Evolutionary conservation across 768 basidiomycete species (phyloP).

Genomic region (Amanita exitialis): DNA sequence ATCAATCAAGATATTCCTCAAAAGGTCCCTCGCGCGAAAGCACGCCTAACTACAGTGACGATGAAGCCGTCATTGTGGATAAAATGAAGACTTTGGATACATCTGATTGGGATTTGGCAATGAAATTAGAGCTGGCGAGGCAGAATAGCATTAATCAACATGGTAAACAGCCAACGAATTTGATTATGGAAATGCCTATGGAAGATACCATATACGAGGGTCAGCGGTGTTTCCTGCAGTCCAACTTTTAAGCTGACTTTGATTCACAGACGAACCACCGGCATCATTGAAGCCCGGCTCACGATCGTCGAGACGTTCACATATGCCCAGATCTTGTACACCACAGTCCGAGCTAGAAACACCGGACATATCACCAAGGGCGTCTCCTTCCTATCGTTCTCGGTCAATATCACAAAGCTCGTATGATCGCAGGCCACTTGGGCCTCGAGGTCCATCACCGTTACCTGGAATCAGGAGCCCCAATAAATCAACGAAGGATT

Average conservation of each 20-base stretch:
- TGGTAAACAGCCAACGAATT: slow-evolving; percentile 27
- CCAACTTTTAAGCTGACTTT: slow-evolving; percentile 6
- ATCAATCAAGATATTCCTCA: slow-evolving; percentile 19
- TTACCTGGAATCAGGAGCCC: slow-evolving; percentile 40
- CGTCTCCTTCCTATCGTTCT: slow-evolving; percentile 25
- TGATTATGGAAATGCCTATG: slow-evolving; percentile 34
- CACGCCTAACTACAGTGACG: slow-evolving; percentile 34
- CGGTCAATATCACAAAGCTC: slow-evolving; percentile 38
- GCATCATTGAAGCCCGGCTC: slow-evolving; percentile 44
- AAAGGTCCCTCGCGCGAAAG: slow-evolving; percentile 27
- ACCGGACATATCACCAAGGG: slow-evolving; percentile 12
- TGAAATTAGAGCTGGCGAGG: slow-evolving; percentile 73
- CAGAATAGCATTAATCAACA: slow-evolving; percentile 77
- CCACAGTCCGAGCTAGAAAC: slow-evolving; percentile 37
- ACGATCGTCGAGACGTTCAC: slow-evolving; percentile 34
- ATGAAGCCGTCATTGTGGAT: slow-evolving; percentile 29
- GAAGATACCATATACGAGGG: slow-evolving; percentile 79
- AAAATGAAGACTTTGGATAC: slow-evolving; percentile 38
- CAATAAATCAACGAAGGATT: slow-evolving; percentile 18
- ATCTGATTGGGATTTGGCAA: slow-evolving; percentile 68
- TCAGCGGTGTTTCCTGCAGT: slow-evolving; percentile 16
- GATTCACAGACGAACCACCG: slow-evolving; percentile 47
- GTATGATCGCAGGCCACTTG: slow-evolving; percentile 54
- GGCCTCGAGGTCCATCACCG: slow-evolving; percentile 71
- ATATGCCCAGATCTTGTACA: slow-evolving; percentile 33